These are phyloP conservation scores for Periglandula ipomoeae DNA, from an alignment of 2,329 filamentous ascomycete genomes.

Conservation along the genomic window DNA sequence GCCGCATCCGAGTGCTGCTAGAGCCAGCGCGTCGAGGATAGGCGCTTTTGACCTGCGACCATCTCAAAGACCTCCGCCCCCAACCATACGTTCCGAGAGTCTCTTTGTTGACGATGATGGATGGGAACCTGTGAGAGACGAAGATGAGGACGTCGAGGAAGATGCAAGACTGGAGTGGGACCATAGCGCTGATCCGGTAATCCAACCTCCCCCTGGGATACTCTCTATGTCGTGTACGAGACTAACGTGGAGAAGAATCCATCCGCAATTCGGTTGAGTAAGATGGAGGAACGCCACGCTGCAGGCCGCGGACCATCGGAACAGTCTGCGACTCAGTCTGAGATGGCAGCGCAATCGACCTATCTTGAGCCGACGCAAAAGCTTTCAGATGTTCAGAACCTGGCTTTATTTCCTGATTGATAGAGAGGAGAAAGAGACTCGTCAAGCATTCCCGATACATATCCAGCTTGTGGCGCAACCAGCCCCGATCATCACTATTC, in stretches of 20 bases:
- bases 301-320: constrained; percentile 13
- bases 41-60: constrained; percentile 38
- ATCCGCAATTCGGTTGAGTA: constrained; percentile 33
- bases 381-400: constrained; percentile 53
- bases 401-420: constrained; percentile 34
- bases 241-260: constrained; percentile 31
- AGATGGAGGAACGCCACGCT: constrained; percentile 20
- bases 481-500: constrained; percentile 59
- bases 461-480: constrained; percentile 89
- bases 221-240: constrained; percentile 4
- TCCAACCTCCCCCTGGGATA: constrained; percentile 13
- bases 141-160: constrained; percentile 54
- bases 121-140: constrained; percentile 60
- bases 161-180: constrained; percentile 68
- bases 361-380: constrained; percentile 63
- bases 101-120: constrained; percentile 69
- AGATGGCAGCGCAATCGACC: constrained; percentile 18
- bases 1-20: constrained; percentile 24
- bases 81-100: constrained; percentile 54
- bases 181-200: constrained; percentile 53
- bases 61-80: constrained; percentile 43
- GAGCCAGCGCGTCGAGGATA: constrained; percentile 26
- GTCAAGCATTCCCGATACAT: constrained; percentile 27
- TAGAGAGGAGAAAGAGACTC: neutral
- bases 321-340: constrained; percentile 10